phyloP scores from a whole-genome alignment of 257 asterid genomes.

The Anisodus tanguticus region DNA sequence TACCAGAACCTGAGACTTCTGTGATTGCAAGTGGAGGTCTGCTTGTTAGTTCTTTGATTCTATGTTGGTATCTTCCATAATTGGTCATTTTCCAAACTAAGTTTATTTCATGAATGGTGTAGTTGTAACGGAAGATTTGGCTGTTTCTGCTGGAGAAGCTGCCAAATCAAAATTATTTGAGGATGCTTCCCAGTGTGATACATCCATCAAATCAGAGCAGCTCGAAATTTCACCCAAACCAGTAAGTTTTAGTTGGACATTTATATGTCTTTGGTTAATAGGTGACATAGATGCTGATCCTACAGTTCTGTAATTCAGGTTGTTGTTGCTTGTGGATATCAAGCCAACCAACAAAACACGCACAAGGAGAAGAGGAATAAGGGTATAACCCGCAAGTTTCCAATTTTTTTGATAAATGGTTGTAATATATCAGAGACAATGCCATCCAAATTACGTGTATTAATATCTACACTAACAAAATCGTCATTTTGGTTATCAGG shows the following conservation, averaged over 20 bases:
- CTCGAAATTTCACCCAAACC: constrained; percentile 25
- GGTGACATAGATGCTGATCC: not conserved
- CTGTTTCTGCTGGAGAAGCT: constrained; percentile 43
- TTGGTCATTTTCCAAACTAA: constrained; percentile 27
- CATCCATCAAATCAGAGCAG: constrained; percentile 33
- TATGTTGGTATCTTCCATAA: not conserved
- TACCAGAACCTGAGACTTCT: constrained; percentile 39
- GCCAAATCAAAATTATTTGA: constrained; percentile 33
- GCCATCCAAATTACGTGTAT: not conserved
- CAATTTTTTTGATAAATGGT: not conserved
- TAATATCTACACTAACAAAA: not conserved
- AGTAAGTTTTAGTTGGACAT: constrained; percentile 33
- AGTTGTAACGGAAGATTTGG: constrained; percentile 29
- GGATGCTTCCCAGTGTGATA: constrained; percentile 39
- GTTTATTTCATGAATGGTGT: constrained; percentile 36
- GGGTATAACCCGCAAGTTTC: constrained; percentile 37
- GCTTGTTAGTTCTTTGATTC: constrained; percentile 6
- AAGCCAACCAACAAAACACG: constrained; percentile 31
- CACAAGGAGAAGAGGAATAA: constrained; percentile 40
- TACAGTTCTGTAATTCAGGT: constrained; percentile 31
- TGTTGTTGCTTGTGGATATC: constrained; percentile 32
- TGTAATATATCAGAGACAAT: not conserved
- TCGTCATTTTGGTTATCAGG: constrained; percentile 44
- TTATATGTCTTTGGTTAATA: not conserved
- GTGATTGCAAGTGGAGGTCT: constrained; percentile 48